Percentiles rank a stretch among this genome's conserved stretches.
Evolutionary conservation across 2,329 filamentous ascomycete genomes (phyloP).

Genomic region (Truncatella angustata): DNA sequence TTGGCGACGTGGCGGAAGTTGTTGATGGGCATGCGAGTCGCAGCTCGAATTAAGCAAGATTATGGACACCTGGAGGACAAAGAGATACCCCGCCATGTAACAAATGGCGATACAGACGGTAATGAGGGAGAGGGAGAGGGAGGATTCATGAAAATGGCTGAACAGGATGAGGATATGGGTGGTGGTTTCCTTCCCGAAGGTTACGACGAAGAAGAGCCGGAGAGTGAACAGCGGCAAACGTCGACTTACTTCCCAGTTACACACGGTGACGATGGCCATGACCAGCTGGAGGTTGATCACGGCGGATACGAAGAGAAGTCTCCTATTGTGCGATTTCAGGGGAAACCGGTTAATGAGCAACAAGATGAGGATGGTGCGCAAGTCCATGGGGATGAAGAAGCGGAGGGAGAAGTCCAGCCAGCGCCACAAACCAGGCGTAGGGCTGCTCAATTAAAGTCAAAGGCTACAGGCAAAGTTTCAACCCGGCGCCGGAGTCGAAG

Average conservation of each 20-base stretch:
- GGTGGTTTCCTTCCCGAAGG: slow-evolving; percentile 62
- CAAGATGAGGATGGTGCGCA: not conserved
- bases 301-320: slow-evolving; percentile 14
- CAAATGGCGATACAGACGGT: slow-evolving; percentile 48
- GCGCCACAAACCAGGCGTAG: slow-evolving; percentile 13
- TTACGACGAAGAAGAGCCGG: slow-evolving; percentile 47
- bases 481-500: slow-evolving; percentile 22
- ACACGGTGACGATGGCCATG: slow-evolving; percentile 36
- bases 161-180: slow-evolving; percentile 49
- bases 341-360: too few relatives aligned
- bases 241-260: slow-evolving; percentile 49
- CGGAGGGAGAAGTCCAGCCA: slow-evolving; percentile 7
- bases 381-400: not conserved
- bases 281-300: slow-evolving; percentile 28
- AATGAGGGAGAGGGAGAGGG: slow-evolving; percentile 25
- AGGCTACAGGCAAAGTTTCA: slow-evolving; percentile 23
- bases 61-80: slow-evolving; percentile 64
- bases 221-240: slow-evolving; percentile 28
- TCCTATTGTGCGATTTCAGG: not conserved
- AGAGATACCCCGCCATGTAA: slow-evolving; percentile 36
- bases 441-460: slow-evolving; percentile 18
- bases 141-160: slow-evolving; percentile 17
- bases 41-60: slow-evolving; percentile 72
- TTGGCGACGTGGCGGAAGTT: slow-evolving; percentile 83
- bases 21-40: slow-evolving; percentile 78